Conservation (phyloP, 768 basidiomycete genomes). For the Symmetrospora coprosmae region DNA sequence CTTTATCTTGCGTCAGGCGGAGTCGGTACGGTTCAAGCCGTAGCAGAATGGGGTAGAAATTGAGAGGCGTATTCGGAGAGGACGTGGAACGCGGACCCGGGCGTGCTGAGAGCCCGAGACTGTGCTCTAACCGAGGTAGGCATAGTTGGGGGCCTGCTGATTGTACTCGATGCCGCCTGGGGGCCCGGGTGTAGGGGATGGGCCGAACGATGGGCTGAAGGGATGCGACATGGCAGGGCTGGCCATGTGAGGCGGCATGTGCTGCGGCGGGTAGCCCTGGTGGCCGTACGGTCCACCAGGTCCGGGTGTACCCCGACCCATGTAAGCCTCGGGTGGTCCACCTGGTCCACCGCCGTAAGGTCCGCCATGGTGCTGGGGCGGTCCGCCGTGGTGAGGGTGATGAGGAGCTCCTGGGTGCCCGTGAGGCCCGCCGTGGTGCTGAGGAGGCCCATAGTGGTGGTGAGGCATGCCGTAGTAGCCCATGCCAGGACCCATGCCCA, state of each 20-base stretch:
- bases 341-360: neutral
- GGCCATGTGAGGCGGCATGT: conserved; percentile 12
- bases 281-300: conserved; percentile 18
- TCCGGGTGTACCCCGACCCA: conserved; percentile 5
- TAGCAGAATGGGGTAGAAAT: too few relatives aligned
- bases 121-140: too few relatives aligned
- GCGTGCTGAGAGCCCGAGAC: too few relatives aligned
- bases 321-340: conserved; percentile 2
- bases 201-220: conserved; percentile 18
- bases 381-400: neutral
- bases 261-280: conserved; percentile 8
- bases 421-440: neutral
- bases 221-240: conserved; percentile 11
- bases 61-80: too few relatives aligned
- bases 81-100: too few relatives aligned
- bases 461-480: conserved; percentile 21
- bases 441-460: conserved; percentile 3
- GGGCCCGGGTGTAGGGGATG: too few relatives aligned
- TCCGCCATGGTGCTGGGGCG: too few relatives aligned
- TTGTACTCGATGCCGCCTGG: conserved; percentile 13
- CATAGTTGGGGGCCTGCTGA: conserved; percentile 16
- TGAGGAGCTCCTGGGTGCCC: neutral
- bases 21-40: too few relatives aligned
- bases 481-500: conserved; percentile 5
- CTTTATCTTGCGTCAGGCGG: too few relatives aligned